Conservation (phyloP, 2,329 filamentous ascomycete genomes). For the Sporothrix schenckii region DNA sequence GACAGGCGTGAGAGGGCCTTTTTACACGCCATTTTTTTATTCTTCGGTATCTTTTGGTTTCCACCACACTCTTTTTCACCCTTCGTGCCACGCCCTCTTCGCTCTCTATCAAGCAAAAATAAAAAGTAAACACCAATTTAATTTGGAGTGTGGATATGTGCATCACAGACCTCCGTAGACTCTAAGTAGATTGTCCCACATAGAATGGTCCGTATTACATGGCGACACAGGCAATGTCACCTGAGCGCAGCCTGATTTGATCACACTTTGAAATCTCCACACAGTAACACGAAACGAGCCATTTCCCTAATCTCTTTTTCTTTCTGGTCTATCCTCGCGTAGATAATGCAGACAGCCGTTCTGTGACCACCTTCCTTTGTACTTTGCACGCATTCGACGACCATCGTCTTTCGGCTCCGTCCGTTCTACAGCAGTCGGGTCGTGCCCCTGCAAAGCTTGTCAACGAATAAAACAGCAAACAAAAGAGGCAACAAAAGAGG, state of each 20-base stretch:
- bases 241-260: too few relatives aligned
- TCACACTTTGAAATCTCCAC: neutral
- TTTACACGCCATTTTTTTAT: neutral
- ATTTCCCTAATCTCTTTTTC: neutral
- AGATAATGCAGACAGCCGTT: neutral
- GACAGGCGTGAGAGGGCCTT: neutral
- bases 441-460: constrained; percentile 15
- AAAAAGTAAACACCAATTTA: neutral
- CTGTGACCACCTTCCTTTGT: neutral
- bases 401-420: neutral
- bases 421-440: constrained; percentile 29
- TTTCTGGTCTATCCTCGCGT: neutral
- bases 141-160: neutral
- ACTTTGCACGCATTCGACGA: neutral
- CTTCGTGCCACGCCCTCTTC: neutral
- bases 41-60: constrained; percentile 21
- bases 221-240: neutral
- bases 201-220: too few relatives aligned
- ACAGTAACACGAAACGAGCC: neutral
- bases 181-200: neutral
- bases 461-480: too few relatives aligned
- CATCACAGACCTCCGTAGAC: neutral
- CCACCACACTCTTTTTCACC: constrained; percentile 11
- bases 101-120: neutral
- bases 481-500: neutral